Evolutionary conservation across 2,329 filamentous ascomycete genomes (phyloP).

Genomic region (Aspergillus niger): DNA sequence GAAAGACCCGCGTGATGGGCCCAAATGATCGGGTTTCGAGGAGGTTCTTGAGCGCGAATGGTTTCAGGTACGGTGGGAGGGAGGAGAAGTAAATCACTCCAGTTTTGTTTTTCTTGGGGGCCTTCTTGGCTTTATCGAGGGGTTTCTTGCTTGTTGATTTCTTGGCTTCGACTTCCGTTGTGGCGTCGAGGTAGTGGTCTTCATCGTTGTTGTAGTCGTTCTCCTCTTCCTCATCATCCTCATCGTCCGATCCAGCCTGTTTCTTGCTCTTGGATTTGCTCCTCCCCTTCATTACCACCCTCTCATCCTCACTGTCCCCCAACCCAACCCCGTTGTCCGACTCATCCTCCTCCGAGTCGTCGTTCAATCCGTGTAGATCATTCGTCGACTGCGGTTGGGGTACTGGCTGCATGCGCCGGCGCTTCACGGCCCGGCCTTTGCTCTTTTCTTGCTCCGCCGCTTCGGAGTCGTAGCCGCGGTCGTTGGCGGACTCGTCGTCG

Average conservation of each 20-base stretch:
- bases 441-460: conserved; percentile 43
- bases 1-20: conserved; percentile 48
- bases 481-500: conserved; percentile 40
- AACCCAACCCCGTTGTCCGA: conserved; percentile 17
- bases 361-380: conserved; percentile 18
- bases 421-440: conserved; percentile 40
- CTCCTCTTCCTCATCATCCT: conserved; percentile 15
- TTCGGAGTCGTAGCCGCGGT: conserved; percentile 50
- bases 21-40: conserved; percentile 44
- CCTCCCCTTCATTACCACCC: conserved; percentile 16
- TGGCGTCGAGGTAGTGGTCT: conserved; percentile 10
- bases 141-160: conserved; percentile 17
- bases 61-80: conserved; percentile 51
- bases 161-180: conserved; percentile 13
- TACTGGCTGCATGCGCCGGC: conserved; percentile 32
- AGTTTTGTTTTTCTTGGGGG: conserved; percentile 36
- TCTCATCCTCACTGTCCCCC: conserved; percentile 20
- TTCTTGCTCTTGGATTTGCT: conserved; percentile 15
- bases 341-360: conserved; percentile 8
- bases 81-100: conserved; percentile 51
- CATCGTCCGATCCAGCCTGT: conserved; percentile 9
- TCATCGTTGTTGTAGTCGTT: conserved; percentile 15
- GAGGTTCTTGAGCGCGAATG: conserved; percentile 47
- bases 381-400: conserved; percentile 39
- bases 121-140: conserved; percentile 29